Percentiles rank a stretch among this genome's conserved stretches.
phyloP scores from a whole-genome alignment of 345 rosid genomes.

The Syzygium aromaticum region DNA sequence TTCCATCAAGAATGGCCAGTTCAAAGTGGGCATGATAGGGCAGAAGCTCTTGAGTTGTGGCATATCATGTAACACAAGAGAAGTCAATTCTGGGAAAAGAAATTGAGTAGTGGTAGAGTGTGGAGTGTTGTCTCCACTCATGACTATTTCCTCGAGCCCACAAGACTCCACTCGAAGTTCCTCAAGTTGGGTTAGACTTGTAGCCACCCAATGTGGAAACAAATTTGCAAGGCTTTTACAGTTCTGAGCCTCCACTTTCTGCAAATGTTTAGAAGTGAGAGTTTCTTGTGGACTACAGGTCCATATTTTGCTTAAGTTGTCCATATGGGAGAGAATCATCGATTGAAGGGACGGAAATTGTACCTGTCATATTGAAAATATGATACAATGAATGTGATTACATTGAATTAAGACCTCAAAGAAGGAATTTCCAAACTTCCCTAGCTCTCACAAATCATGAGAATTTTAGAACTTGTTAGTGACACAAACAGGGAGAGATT shows the following conservation, averaged over 20 bases:
- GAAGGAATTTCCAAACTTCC: neutral
- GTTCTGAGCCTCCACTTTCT: fast-evolving
- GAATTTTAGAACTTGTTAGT: neutral
- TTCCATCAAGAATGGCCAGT: neutral
- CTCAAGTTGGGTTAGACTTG: neutral
- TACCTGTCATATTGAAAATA: neutral
- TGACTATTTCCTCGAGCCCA: neutral
- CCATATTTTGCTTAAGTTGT: neutral
- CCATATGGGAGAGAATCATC: neutral
- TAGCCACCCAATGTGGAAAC: neutral
- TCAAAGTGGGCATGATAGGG: neutral
- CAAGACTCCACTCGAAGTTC: neutral
- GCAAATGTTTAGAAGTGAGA: fast-evolving
- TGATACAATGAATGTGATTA: neutral
- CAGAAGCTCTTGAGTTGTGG: neutral
- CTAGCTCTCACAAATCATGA: neutral
- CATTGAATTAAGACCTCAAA: neutral
- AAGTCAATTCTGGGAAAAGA: neutral
- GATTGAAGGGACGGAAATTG: fast-evolving
- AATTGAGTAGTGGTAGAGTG: neutral
- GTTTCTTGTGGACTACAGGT: fast-evolving
- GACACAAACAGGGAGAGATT: neutral
- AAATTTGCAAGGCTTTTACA: neutral
- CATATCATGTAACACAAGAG: neutral
- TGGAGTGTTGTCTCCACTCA: neutral